These are phyloP conservation scores for Plasmopara viticola DNA, from an alignment of 352 stramenopile genomes.

Conservation along the genomic window DNA sequence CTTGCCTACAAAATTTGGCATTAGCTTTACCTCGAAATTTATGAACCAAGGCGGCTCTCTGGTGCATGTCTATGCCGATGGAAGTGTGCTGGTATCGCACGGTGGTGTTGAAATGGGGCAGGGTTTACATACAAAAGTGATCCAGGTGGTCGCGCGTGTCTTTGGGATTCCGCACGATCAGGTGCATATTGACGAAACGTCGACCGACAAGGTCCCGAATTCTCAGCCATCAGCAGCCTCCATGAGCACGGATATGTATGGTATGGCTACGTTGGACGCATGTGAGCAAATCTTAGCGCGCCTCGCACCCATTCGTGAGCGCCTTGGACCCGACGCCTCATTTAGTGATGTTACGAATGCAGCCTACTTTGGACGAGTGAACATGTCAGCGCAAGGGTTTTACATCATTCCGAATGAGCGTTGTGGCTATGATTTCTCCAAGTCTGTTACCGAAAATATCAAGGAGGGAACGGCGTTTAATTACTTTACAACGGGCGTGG, in stretches of 20 bases:
- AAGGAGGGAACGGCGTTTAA: conserved; percentile 89
- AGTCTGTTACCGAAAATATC: conserved; percentile 85
- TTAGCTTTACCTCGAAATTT: conserved; percentile 95
- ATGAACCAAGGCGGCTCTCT: conserved; percentile 96
- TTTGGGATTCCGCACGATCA: conserved; percentile 90
- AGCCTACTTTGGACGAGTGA: conserved; percentile 90
- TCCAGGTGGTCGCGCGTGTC: conserved; percentile 82
- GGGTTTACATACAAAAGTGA: conserved; percentile 95
- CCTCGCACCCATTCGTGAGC: conserved; percentile 79
- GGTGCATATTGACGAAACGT: conserved; percentile 93
- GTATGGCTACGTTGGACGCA: conserved; percentile 95
- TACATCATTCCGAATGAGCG: conserved; percentile 89
- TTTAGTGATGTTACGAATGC: conserved; percentile 82
- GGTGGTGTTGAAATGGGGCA: conserved; percentile 98
- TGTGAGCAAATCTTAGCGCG: conserved; percentile 92
- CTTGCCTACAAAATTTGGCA: conserved; percentile 91
- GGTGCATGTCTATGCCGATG: conserved; percentile 94
- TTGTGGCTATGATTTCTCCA: conserved; percentile 91
- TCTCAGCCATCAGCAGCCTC: conserved; percentile 90
- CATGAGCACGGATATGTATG: conserved; percentile 95
- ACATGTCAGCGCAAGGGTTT: conserved; percentile 94
- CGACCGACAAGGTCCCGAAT: conserved; percentile 94
- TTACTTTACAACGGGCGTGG: conserved; percentile 95
- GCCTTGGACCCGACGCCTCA: conserved; percentile 58
- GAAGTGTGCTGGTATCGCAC: conserved; percentile 92